phyloP scores from a whole-genome alignment of 345 rosid species.

The Brassica incana region DNA sequence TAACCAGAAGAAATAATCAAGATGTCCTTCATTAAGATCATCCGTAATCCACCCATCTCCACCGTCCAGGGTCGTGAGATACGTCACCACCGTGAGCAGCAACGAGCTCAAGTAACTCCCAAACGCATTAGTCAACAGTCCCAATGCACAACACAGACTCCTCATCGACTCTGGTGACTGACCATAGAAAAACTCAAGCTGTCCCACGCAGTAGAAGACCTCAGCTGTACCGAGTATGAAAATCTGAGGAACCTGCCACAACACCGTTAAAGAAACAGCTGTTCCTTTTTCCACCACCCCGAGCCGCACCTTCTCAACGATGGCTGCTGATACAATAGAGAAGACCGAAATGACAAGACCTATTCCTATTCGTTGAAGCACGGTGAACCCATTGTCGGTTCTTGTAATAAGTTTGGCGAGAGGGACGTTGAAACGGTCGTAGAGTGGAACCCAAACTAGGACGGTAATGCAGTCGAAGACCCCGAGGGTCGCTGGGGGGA shows the following conservation, averaged over 20 bases:
- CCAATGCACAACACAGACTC: slow-evolving; percentile 55
- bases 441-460: slow-evolving; percentile 40
- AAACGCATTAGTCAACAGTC: slow-evolving; percentile 47
- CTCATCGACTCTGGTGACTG: slow-evolving; percentile 61
- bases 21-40: slow-evolving; percentile 49
- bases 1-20: slow-evolving; percentile 59
- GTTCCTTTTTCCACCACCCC: slow-evolving; percentile 33
- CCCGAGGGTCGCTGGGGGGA: slow-evolving; percentile 41
- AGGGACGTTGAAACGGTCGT: slow-evolving; percentile 36
- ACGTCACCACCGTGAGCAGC: slow-evolving; percentile 49
- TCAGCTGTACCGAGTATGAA: slow-evolving; percentile 58
- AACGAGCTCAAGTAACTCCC: slow-evolving; percentile 56
- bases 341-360: slow-evolving; percentile 55
- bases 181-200: slow-evolving; percentile 56
- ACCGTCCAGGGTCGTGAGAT: slow-evolving; percentile 42
- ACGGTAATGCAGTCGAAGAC: slow-evolving; percentile 36
- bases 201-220: slow-evolving; percentile 56
- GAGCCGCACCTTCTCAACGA: slow-evolving; percentile 41
- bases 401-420: slow-evolving; percentile 33
- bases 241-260: slow-evolving; percentile 59
- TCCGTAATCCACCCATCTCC: slow-evolving; percentile 59
- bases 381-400: slow-evolving; percentile 51
- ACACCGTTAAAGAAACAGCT: slow-evolving; percentile 45
- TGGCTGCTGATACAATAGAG: slow-evolving; percentile 48
- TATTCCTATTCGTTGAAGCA: slow-evolving; percentile 55